Evolutionary conservation across 1,284 basidiomycete genomes (phyloP).

Genomic region (Boletus holoroseus): DNA sequence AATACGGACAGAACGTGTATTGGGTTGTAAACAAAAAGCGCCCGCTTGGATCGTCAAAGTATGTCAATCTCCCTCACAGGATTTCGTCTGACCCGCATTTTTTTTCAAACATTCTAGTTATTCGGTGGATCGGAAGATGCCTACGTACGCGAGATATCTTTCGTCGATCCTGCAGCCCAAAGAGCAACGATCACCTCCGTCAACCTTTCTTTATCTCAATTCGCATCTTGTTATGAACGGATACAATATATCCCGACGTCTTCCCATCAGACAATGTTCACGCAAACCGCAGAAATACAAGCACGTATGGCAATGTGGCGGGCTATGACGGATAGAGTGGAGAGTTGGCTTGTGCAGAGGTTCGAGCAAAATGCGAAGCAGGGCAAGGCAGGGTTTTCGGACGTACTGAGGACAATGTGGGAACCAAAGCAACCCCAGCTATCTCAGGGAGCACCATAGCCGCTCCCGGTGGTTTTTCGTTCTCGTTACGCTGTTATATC

Average conservation of each 20-base stretch:
- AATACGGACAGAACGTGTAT: conserved; percentile 79
- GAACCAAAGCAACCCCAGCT: conserved; percentile 47
- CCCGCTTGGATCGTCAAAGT: conserved; percentile 83
- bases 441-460: conserved; percentile 23
- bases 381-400: conserved; percentile 82
- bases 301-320: conserved; percentile 74
- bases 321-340: conserved; percentile 72
- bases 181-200: conserved; percentile 81
- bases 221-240: conserved; percentile 83
- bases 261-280: conserved; percentile 57
- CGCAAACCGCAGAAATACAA: conserved; percentile 81
- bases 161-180: conserved; percentile 77
- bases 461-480: background rate
- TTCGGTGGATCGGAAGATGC: conserved; percentile 90
- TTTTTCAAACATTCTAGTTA: conserved; percentile 43
- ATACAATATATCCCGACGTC: conserved; percentile 80
- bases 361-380: conserved; percentile 85
- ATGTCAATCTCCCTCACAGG: conserved; percentile 25
- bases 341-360: conserved; percentile 76
- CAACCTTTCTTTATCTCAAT: conserved; percentile 87
- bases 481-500: conserved; percentile 1
- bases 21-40: conserved; percentile 83
- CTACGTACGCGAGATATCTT: conserved; percentile 90
- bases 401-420: conserved; percentile 73
- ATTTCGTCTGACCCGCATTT: conserved; percentile 5